A percentile compares a stretch with the other conserved stretches of the same genome.
These are phyloP conservation scores for Cercospora sp. DNA, from an alignment of 2,329 filamentous ascomycete genomes.

Conservation along the genomic window DNA sequence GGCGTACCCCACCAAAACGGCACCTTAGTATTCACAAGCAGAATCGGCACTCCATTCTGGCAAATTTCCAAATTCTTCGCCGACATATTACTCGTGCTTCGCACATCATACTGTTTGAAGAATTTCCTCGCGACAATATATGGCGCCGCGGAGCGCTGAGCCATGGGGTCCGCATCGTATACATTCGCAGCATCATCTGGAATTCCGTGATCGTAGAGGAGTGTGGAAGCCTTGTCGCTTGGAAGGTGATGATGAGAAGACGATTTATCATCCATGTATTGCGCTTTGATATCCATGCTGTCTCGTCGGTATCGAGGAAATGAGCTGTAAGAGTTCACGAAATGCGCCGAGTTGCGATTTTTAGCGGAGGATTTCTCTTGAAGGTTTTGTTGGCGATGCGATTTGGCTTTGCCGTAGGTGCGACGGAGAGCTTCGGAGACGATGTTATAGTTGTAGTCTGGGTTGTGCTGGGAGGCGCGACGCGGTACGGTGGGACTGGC, in stretches of 20 bases:
- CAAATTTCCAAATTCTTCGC: constrained; percentile 15
- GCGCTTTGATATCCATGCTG: constrained; percentile 5
- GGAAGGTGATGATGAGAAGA: not conserved
- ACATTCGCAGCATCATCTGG: not conserved
- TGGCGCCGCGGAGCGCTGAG: not conserved
- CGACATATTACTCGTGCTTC: constrained; percentile 9
- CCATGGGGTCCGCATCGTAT: not conserved
- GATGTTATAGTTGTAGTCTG: not conserved
- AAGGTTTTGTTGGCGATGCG: not conserved
- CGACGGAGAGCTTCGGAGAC: not conserved
- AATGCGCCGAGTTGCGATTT: not conserved
- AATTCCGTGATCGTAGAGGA: not conserved
- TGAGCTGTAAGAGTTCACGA: constrained; percentile 1
- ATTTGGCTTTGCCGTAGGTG: not conserved
- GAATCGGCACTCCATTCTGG: constrained; percentile 12
- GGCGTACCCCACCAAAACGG: constrained; percentile 12
- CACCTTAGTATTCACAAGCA: constrained; percentile 8
- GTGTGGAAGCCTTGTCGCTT: not conserved
- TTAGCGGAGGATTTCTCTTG: not conserved
- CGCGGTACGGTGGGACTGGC: not conserved
- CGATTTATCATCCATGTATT: not conserved
- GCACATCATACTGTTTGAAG: constrained; percentile 17
- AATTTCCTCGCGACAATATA: constrained; percentile 1
- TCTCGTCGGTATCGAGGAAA: constrained; percentile 4
- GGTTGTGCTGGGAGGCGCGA: not conserved